These are phyloP conservation scores for Sporisorium scitamineum DNA, from an alignment of 1,284 basidiomycete genomes.

Conservation along the genomic window DNA sequence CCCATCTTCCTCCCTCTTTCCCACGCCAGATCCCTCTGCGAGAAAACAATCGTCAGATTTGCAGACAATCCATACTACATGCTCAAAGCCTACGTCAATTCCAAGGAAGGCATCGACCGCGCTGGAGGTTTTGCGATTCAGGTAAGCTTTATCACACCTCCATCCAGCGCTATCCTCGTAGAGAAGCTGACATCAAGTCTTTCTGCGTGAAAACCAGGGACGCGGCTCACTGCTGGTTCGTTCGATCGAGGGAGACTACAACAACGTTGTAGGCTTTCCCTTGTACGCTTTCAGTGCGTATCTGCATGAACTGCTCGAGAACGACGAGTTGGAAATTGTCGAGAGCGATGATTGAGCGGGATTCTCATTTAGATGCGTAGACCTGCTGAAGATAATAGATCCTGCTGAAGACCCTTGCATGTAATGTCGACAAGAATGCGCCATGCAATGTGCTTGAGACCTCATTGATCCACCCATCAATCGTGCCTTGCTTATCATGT, in stretches of 20 bases:
- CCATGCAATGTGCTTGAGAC: too few relatives aligned
- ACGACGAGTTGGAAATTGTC: conserved; percentile 64
- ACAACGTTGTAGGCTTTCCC: conserved; percentile 92
- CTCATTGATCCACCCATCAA: too few relatives aligned
- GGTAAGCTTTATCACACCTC: conserved; percentile 71
- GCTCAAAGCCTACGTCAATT: conserved; percentile 86
- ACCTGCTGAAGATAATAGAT: background rate
- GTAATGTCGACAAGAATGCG: too few relatives aligned
- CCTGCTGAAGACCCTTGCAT: background rate
- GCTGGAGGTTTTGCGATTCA: conserved; percentile 97
- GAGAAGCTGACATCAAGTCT: background rate
- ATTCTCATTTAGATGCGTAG: background rate
- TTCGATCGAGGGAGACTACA: conserved; percentile 89
- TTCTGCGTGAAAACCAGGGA: conserved; percentile 71
- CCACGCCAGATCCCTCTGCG: conserved; percentile 55
- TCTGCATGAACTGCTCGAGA: conserved; percentile 62
- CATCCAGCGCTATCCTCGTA: background rate
- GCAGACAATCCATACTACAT: conserved; percentile 70
- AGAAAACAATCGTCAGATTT: conserved; percentile 67
- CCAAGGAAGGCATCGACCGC: conserved; percentile 87
- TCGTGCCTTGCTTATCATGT: too few relatives aligned
- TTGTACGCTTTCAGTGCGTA: conserved; percentile 50
- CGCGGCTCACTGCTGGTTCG: conserved; percentile 82
- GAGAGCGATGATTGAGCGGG: conserved; percentile 33
- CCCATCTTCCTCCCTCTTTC: background rate